phyloP scores from a whole-genome alignment of 495 filamentous ascomycete species.

The Neurospora sp. region DNA sequence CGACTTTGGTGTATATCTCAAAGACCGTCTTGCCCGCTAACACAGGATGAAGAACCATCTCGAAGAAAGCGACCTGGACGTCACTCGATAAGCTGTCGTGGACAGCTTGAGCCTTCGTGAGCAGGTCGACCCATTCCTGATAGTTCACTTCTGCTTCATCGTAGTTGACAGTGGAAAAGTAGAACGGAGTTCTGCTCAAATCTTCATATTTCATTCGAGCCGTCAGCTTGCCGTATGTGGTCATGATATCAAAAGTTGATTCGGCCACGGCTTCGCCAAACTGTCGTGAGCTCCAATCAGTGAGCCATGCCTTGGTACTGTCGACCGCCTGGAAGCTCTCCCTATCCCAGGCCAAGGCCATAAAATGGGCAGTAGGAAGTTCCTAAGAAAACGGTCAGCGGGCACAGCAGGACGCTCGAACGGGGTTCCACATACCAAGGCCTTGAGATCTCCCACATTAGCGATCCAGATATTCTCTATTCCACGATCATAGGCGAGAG shows the following conservation, averaged over 20 bases:
- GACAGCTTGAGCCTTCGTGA: conserved; percentile 35
- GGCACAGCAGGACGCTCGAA: background rate
- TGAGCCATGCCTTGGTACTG: conserved; percentile 39
- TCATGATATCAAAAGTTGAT: conserved; percentile 37
- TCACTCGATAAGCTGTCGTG: conserved; percentile 31
- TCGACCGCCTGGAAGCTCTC: conserved; percentile 28
- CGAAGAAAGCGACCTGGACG: conserved; percentile 44
- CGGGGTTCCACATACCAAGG: conserved; percentile 25
- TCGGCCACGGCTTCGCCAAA: conserved; percentile 24
- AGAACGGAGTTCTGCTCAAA: conserved; percentile 37
- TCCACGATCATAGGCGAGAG: conserved; percentile 44
- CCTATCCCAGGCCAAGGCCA: conserved; percentile 52
- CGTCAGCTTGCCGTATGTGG: conserved; percentile 45
- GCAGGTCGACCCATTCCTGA: conserved; percentile 42
- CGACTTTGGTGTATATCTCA: conserved; percentile 25
- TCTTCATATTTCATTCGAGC: conserved; percentile 53
- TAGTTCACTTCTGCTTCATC: conserved; percentile 51
- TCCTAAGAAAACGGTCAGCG: conserved; percentile 14
- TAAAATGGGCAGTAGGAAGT: conserved; percentile 46
- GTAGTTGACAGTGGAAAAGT: conserved; percentile 50
- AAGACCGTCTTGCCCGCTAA: conserved; percentile 36
- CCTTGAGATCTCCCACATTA: conserved; percentile 59
- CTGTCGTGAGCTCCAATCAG: conserved; percentile 31
- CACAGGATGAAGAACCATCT: conserved; percentile 52
- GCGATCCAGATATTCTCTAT: conserved; percentile 53